Conservation (phyloP, 345 rosid genomes). For the Brassica incana region DNA sequence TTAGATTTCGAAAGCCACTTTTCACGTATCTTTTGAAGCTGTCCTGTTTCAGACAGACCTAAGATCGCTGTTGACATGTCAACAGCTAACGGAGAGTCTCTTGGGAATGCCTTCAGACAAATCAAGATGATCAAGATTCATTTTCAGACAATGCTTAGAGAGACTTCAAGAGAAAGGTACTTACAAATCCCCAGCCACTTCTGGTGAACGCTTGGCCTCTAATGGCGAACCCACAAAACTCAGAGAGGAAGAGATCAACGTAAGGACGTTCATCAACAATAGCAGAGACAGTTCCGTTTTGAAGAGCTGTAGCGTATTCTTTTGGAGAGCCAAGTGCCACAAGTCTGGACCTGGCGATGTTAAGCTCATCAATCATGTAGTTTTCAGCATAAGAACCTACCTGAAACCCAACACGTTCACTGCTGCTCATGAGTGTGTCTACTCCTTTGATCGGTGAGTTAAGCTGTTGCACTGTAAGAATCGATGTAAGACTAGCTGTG, state of each 20-base stretch:
- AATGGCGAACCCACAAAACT: neutral
- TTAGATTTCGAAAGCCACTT: neutral
- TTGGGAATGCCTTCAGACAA: neutral
- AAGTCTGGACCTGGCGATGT: neutral
- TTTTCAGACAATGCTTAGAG: neutral
- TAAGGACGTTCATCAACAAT: neutral
- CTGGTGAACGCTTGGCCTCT: neutral
- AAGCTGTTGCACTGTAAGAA: conserved; percentile 5
- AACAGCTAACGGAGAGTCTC: neutral
- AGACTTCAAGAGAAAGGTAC: neutral
- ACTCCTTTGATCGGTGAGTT: neutral
- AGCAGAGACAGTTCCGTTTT: neutral
- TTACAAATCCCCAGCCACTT: neutral
- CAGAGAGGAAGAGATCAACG: neutral
- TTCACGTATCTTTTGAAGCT: neutral
- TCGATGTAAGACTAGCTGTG: neutral
- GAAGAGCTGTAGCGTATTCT: neutral
- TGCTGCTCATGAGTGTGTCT: neutral
- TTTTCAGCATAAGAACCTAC: neutral
- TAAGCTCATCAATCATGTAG: neutral
- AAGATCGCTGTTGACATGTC: neutral
- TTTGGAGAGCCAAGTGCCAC: neutral
- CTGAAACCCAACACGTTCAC: neutral
- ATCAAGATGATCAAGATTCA: neutral
- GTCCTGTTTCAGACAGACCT: neutral